Evolutionary conservation across 2,329 filamentous ascomycete species (phyloP), one percentile per base, ranked within the genome.

Genomic region (Fusarium clavum): DNA sequence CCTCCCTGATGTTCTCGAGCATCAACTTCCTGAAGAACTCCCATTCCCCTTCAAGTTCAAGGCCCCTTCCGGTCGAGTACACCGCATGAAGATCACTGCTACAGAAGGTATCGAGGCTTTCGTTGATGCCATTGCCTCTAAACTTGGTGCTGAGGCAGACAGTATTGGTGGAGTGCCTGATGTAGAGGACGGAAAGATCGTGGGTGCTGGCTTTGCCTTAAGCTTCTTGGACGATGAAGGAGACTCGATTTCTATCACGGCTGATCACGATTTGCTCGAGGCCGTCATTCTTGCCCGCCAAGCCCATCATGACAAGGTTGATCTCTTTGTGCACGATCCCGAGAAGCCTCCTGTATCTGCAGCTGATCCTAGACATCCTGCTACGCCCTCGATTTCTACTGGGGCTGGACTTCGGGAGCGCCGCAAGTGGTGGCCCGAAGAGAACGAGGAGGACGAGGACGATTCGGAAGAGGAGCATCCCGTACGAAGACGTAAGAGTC

Each of bases 41-140:
- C 93, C 95, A 0, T 99, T 98, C 82, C 90, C 95, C 5, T 99
- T 99, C 90, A 99, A 99, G 81, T 99, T 99, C 88, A 98, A 98
- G 85, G 94, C 96, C 3, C 96, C 96, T 2, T 94, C 93, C 73
- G 96, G 95, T 47, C 93, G 96, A 55, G 94, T 98, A 20, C 96
- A 99, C 81, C 90, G 96, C 57, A 83, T 99, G 53, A 96, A 98
- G 77, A 91, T 98, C 29, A 85, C 90, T 57, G 91, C 94, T 13
- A 89, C 92, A 24, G 89, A 93, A 58, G 96, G 96, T 44, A 89
- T 99, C 68, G 88, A 88, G 22, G 89, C 93, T 44, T 90, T 99
- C 63, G 90, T 98, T 29, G 80, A 86, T 27, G 90, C 88, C 62
- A 94, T 99, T 8, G 89, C 90, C 8, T 86, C 90, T 59, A 99